Evolutionary conservation across 495 filamentous ascomycete species (phyloP), one percentile per base, ranked within the genome.

Genomic region (Lasiosphaeria ovina): DNA sequence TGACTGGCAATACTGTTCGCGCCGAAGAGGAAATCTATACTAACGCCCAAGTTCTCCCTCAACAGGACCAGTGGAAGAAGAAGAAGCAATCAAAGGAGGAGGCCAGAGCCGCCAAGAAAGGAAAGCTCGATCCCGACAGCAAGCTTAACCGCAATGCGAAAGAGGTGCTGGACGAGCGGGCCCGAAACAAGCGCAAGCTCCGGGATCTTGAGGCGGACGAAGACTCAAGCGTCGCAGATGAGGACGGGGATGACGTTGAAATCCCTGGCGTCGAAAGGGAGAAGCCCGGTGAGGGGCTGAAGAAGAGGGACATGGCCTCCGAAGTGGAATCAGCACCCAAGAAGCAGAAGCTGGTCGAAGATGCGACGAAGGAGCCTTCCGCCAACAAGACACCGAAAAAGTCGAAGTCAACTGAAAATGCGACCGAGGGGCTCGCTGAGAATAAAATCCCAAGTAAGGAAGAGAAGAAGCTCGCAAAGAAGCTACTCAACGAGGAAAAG

Each of bases 21-120:
- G 6, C 3, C 49, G 51, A 33, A 35, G 32, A 51, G 11, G 12
- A 5, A 31, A 51, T 51, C 49, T 3, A 17, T 55, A 64, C 61
- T 66, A 52, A 62, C 57, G 45, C 34, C 49, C n/a, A 42, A 9
- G 45, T 40, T n/a, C 49, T 24, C 58, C 62, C 52, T 64, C 66
- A 58, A 71, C 72, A 92, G 87, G 83, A 90, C 60, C 90, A 93
- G 85, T 93, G 90, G 90, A 82, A 86, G 74, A 86, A 85, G 71
- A 92, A 91, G 73, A 94, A 93, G 73, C 90, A 93, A 74, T 90
- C 89, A 51, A 94, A 93, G 73, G 88, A 89, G 66, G 81, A 93
- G 72, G 87, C 87, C 57, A 86, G 84, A 51, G 84, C 85, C 51
- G 90, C 90, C 7, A 88, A 88, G 73, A 76, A 81, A 72, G 91